Conservation (phyloP, 2,329 filamentous ascomycete genomes). For the Aspergillus aculeatinus region DNA sequence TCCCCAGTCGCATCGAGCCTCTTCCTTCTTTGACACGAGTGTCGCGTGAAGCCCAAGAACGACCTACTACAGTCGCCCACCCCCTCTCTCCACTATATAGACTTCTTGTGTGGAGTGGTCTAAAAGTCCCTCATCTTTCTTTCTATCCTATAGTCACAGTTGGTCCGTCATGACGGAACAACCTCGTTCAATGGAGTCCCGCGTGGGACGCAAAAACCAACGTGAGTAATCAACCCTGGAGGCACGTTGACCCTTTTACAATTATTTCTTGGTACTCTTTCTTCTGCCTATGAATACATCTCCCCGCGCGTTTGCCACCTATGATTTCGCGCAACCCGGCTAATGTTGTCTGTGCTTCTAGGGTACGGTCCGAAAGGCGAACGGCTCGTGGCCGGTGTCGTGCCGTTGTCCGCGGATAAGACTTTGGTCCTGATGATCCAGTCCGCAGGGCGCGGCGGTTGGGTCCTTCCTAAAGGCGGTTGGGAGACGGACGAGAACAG, state of each 20-base stretch:
- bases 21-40: conserved; percentile 16
- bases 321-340: conserved; percentile 13
- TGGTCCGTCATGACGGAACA: conserved; percentile 39
- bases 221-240: conserved; percentile 40
- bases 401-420: conserved; percentile 83
- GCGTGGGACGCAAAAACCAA: conserved; percentile 50
- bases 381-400: conserved; percentile 90
- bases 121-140: conserved; percentile 14
- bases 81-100: conserved; percentile 1
- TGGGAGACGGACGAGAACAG: conserved; percentile 95
- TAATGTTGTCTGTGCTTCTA: conserved; percentile 41
- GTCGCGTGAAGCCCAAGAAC: conserved; percentile 16
- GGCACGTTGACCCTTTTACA: conserved; percentile 17
- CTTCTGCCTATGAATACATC: not conserved
- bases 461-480: conserved; percentile 96
- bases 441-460: conserved; percentile 84
- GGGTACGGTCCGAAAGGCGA: conserved; percentile 92
- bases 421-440: conserved; percentile 89
- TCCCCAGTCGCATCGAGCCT: conserved; percentile 4
- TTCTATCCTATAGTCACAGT: not conserved
- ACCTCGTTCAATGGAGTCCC: conserved; percentile 48
- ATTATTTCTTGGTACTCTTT: not conserved
- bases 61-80: not conserved
- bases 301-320: not conserved
- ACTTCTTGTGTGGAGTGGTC: conserved; percentile 9